These are phyloP conservation scores for Aureobasidium mangrovei DNA, from an alignment of 2,329 filamentous ascomycete species.

Conservation along the genomic window DNA sequence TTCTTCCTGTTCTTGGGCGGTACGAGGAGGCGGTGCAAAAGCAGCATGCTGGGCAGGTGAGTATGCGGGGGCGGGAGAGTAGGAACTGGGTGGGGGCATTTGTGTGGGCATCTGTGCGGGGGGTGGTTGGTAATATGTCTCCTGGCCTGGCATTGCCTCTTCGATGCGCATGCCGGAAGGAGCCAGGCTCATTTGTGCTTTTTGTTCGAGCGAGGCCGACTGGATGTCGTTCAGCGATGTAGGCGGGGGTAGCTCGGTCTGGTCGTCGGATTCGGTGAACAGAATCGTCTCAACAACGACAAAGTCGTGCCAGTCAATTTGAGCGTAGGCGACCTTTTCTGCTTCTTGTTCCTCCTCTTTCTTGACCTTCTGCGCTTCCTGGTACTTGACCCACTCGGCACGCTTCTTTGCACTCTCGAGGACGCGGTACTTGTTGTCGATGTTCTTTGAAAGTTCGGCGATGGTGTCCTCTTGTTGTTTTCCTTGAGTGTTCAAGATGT, in stretches of 20 bases:
- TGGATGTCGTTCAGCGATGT: slow-evolving; percentile 86
- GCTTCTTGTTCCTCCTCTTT: slow-evolving; percentile 82
- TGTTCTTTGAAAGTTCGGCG: slow-evolving; percentile 63
- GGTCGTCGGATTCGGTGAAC: slow-evolving; percentile 83
- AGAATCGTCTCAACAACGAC: slow-evolving; percentile 89
- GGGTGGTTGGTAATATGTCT: slow-evolving; percentile 27
- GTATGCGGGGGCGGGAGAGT: slow-evolving; percentile 15
- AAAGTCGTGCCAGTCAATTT: slow-evolving; percentile 98
- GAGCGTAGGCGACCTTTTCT: slow-evolving; percentile 65
- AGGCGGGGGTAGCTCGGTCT: slow-evolving; percentile 76
- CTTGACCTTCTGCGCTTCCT: slow-evolving; percentile 76
- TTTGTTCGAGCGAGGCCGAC: slow-evolving; percentile 89
- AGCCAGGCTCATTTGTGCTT: slow-evolving; percentile 79
- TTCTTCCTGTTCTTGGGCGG: slow-evolving; percentile 31
- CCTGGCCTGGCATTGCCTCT: slow-evolving; percentile 51
- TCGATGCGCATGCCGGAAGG: slow-evolving; percentile 74
- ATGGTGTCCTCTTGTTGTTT: slow-evolving; percentile 65
- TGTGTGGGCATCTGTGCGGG: slow-evolving; percentile 25
- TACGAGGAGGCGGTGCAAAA: slow-evolving; percentile 15
- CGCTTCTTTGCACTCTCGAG: slow-evolving; percentile 74
- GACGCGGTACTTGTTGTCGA: slow-evolving; percentile 70
- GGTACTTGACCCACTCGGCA: slow-evolving; percentile 77
- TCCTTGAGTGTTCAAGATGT: slow-evolving; percentile 59
- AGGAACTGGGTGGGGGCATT: slow-evolving; percentile 23
- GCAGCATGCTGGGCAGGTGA: slow-evolving; percentile 14